Evolutionary conservation across 257 asterid genomes (phyloP).

Genomic region (Solanum appendiculatum): DNA sequence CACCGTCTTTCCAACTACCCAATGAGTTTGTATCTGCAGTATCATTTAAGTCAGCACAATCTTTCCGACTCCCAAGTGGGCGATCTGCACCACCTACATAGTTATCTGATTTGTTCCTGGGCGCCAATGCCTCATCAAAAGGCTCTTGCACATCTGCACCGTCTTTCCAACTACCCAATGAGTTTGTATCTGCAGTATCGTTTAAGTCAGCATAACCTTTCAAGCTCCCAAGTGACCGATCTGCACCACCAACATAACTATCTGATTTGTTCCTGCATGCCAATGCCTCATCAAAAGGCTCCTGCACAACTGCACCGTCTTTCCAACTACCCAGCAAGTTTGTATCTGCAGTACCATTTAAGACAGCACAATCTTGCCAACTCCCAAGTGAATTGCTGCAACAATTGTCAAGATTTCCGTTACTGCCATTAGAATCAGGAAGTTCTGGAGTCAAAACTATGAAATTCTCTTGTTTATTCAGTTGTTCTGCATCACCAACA

Average conservation of each 20-base stretch:
- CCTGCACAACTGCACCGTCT: slow-evolving; percentile 31
- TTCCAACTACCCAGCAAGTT: slow-evolving; percentile 63
- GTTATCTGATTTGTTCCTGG: background rate
- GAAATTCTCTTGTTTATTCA: slow-evolving; percentile 6
- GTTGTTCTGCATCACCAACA: slow-evolving; percentile 6
- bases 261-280: background rate
- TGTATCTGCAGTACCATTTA: slow-evolving; percentile 39
- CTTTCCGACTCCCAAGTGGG: slow-evolving; percentile 27
- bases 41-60: slow-evolving; percentile 27
- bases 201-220: slow-evolving; percentile 23
- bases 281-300: background rate
- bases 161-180: slow-evolving; percentile 65
- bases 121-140: background rate
- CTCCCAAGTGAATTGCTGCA: slow-evolving; percentile 34
- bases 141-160: slow-evolving; percentile 17
- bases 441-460: slow-evolving; percentile 20
- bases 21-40: slow-evolving; percentile 41
- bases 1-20: slow-evolving; percentile 64
- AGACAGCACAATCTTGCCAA: slow-evolving; percentile 25
- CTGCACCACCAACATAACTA: background rate
- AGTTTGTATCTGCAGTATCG: slow-evolving; percentile 45
- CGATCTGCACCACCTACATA: background rate
- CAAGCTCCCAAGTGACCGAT: slow-evolving; percentile 15
- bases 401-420: slow-evolving; percentile 16
- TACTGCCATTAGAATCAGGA: slow-evolving; percentile 14